phyloP scores from a whole-genome alignment of 2,329 filamentous ascomycete species.

The Trichoderma sp. region DNA sequence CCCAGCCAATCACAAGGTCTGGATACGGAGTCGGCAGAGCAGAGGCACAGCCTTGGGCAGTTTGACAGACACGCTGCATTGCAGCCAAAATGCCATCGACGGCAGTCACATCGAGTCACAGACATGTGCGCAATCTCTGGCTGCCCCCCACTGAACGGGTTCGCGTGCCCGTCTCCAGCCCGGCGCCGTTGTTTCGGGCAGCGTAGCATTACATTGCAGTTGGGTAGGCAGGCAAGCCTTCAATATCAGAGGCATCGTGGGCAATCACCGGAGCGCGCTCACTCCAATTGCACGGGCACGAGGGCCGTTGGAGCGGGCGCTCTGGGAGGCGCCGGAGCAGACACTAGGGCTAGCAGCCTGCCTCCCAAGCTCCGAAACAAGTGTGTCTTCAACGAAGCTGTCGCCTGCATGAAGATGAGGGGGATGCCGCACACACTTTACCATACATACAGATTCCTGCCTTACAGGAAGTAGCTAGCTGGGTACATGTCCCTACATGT shows the following conservation, averaged over 20 bases:
- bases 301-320: constrained; percentile 11
- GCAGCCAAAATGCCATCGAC: neutral
- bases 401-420: constrained; percentile 10
- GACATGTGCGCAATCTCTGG: neutral
- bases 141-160: constrained; percentile 6
- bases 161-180: constrained; percentile 13
- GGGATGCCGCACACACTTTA: constrained; percentile 9
- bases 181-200: neutral
- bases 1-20: constrained; percentile 2
- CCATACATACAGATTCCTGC: neutral
- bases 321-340: neutral
- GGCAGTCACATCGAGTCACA: constrained; percentile 1
- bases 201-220: neutral
- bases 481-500: too few species aligned
- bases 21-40: neutral
- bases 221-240: too few species aligned
- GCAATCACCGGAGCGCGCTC: neutral
- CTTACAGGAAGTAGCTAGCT: too few species aligned
- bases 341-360: neutral
- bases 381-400: neutral
- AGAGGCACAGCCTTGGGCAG: neutral
- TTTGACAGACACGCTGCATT: neutral
- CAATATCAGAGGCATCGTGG: neutral
- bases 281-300: constrained; percentile 7
- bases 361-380: neutral